Conservation (phyloP, 305 asterid species). For the Caryopteris hybrid region DNA sequence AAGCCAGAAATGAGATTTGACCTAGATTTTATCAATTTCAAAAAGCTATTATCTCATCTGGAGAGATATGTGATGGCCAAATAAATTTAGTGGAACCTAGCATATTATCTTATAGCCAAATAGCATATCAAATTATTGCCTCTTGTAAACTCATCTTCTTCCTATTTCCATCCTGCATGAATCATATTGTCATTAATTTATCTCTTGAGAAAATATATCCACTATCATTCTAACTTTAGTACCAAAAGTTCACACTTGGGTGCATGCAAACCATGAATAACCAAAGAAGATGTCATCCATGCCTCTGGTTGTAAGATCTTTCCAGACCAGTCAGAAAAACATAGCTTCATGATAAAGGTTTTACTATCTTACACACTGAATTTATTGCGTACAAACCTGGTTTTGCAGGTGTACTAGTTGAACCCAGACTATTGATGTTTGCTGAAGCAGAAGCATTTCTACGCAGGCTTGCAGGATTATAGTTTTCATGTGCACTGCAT, state of each 20-base stretch:
- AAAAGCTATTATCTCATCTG: not conserved
- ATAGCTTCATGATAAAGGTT: not conserved
- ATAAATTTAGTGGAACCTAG: not conserved
- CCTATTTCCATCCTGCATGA: not conserved
- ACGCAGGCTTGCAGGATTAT: conserved; percentile 50
- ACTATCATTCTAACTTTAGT: not conserved
- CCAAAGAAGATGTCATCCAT: not conserved
- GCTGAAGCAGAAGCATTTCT: conserved; percentile 79
- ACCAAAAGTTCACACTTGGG: not conserved
- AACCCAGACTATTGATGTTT: conserved; percentile 46
- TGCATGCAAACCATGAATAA: not conserved
- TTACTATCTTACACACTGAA: not conserved
- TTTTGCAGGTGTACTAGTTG: conserved; percentile 35
- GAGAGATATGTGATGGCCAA: not conserved
- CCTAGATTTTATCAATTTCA: not conserved
- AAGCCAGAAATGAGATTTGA: not conserved
- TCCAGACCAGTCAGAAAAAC: not conserved
- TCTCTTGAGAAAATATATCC: not conserved
- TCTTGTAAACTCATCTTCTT: not conserved
- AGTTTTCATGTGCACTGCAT: conserved; percentile 54
- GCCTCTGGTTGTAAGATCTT: not conserved
- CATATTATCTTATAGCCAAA: not conserved
- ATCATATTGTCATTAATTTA: not conserved
- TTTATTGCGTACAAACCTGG: conserved; percentile 40
- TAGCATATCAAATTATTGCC: not conserved